Conservation (phyloP, 1,139 yeast species). For the Scheffersomyces stambukii region DNA sequence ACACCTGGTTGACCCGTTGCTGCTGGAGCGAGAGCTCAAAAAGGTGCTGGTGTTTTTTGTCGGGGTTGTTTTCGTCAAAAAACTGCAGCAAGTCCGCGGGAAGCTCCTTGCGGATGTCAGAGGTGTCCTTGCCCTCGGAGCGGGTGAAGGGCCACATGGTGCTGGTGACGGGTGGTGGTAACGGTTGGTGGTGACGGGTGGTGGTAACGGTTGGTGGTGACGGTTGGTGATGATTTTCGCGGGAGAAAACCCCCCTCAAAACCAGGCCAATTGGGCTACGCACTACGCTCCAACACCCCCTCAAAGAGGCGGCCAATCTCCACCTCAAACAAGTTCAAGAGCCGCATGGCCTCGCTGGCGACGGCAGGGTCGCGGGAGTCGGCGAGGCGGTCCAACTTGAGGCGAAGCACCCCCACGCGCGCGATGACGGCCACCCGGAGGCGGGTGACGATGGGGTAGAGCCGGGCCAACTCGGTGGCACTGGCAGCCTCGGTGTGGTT, state of each 20-base stretch:
- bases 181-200: no score
- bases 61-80: conserved; percentile 31
- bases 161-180: no score
- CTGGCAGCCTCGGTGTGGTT: no score
- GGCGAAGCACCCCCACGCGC: conserved; percentile 14
- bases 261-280: no score
- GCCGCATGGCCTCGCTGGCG: conserved; percentile 12
- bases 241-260: no score
- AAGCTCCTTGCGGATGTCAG: conserved; percentile 28
- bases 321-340: conserved; percentile 25
- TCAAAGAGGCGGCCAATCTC: conserved; percentile 39
- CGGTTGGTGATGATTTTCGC: no score
- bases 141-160: conserved; percentile 23
- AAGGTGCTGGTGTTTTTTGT: conserved; percentile 9
- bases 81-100: conserved; percentile 28
- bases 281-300: conserved; percentile 39
- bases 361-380: no score
- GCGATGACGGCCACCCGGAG: conserved; percentile 35
- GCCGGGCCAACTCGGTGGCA: conserved; percentile 44
- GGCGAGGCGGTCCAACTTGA: conserved; percentile 6
- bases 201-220: no score
- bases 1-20: conserved; percentile 25
- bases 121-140: conserved; percentile 15
- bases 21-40: conserved; percentile 26
- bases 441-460: conserved; percentile 44